Percentiles rank a stretch among this genome's conserved stretches.
These are phyloP conservation scores for Lentinula edodes DNA, from an alignment of 768 basidiomycete genomes.

Conservation along the genomic window DNA sequence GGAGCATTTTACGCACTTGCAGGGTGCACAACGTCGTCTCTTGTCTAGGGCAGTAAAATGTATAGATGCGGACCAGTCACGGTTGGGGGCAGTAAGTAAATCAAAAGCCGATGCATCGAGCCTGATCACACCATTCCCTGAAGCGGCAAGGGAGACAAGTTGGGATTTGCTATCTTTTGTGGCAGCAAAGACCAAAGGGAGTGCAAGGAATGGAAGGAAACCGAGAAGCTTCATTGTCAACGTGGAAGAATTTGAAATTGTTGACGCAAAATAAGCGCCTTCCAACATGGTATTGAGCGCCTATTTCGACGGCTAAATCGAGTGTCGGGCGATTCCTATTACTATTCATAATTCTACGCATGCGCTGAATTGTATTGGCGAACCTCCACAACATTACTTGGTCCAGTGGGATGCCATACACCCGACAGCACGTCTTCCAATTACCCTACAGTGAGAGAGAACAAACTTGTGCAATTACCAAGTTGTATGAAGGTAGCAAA, in stretches of 20 bases:
- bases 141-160: constrained; percentile 62
- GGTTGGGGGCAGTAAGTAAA: constrained; percentile 64
- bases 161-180: constrained; percentile 38
- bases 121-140: constrained; percentile 74
- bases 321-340: too few species aligned
- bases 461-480: not conserved
- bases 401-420: too few species aligned
- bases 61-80: constrained; percentile 85
- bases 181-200: constrained; percentile 24
- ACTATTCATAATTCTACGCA: too few species aligned
- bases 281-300: not conserved
- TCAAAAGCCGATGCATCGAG: constrained; percentile 76
- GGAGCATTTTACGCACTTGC: constrained; percentile 57
- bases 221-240: constrained; percentile 21
- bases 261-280: not conserved
- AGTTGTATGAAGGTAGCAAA: not conserved
- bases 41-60: constrained; percentile 85
- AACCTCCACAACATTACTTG: too few species aligned
- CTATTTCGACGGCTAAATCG: not conserved
- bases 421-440: too few species aligned
- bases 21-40: constrained; percentile 83
- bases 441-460: not conserved
- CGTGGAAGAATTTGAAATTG: constrained; percentile 16
- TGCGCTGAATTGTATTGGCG: too few species aligned
- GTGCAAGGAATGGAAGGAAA: constrained; percentile 23